Evolutionary conservation across 371 early-diverging fungal species (phyloP).

Genomic region (Capniomyces stellatus): DNA sequence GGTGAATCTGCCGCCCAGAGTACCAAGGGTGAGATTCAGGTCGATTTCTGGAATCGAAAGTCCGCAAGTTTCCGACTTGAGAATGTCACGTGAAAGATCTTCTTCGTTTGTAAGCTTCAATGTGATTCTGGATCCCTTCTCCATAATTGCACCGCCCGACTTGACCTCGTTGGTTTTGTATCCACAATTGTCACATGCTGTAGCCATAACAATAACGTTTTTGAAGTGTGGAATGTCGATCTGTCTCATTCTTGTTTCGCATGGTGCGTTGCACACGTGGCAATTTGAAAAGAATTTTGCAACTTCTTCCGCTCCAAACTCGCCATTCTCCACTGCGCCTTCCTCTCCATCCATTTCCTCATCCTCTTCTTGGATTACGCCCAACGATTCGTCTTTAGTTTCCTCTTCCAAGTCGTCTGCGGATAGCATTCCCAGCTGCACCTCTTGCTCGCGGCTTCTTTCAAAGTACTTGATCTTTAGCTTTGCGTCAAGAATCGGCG

Average conservation of each 20-base stretch:
- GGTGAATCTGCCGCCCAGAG: constrained; percentile 90
- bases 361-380: constrained; percentile 15
- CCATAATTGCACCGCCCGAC: constrained; percentile 74
- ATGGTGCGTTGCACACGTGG: constrained; percentile 61
- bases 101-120: constrained; percentile 61
- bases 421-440: constrained; percentile 47
- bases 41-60: constrained; percentile 78
- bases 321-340: constrained; percentile 32
- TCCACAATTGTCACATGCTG: constrained; percentile 76
- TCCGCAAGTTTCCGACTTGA: constrained; percentile 89
- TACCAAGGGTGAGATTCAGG: constrained; percentile 59
- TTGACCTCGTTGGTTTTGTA: constrained; percentile 94
- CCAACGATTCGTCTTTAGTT: constrained; percentile 14
- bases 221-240: constrained; percentile 87
- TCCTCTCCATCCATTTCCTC: constrained; percentile 29
- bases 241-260: constrained; percentile 81
- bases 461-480: constrained; percentile 40
- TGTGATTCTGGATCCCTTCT: constrained; percentile 58
- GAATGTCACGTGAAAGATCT: constrained; percentile 80
- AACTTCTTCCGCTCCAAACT: constrained; percentile 14
- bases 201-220: constrained; percentile 92
- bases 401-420: constrained; percentile 30
- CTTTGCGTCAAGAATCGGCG: constrained; percentile 61
- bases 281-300: constrained; percentile 75
- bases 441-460: constrained; percentile 62